Percentiles rank a stretch among this genome's conserved stretches.
Conservation (phyloP, 2,329 filamentous ascomycete genomes). For the Fusarium drepaniforme region DNA sequence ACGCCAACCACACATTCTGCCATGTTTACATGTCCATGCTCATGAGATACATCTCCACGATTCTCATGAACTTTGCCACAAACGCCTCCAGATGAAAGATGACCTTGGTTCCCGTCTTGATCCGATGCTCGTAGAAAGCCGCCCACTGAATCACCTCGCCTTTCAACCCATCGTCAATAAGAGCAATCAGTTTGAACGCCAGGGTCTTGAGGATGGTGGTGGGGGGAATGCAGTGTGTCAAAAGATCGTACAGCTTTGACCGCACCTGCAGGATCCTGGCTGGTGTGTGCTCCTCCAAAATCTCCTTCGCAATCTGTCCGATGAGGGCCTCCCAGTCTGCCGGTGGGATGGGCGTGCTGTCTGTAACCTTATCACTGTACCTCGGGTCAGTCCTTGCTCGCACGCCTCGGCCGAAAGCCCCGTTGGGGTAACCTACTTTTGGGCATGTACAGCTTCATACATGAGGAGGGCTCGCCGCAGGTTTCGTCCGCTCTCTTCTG, state of each 20-base stretch:
- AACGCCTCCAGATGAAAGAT: constrained; percentile 99
- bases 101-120: constrained; percentile 92
- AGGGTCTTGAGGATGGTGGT: constrained; percentile 95
- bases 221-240: constrained; percentile 96
- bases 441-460: constrained; percentile 97
- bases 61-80: constrained; percentile 97
- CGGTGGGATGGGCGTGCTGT: constrained; percentile 89
- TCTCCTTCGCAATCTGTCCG: constrained; percentile 89
- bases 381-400: constrained; percentile 44
- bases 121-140: constrained; percentile 96
- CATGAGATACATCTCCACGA: constrained; percentile 92
- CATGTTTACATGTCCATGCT: constrained; percentile 77
- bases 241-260: constrained; percentile 94
- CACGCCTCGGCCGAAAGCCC: not conserved
- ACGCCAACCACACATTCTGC: constrained; percentile 35
- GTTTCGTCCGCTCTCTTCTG: constrained; percentile 91
- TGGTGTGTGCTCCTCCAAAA: constrained; percentile 93
- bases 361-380: constrained; percentile 86
- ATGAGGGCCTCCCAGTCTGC: constrained; percentile 98
- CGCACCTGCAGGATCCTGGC: constrained; percentile 88
- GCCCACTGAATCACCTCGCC: constrained; percentile 95
- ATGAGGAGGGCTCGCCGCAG: constrained; percentile 90
- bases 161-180: constrained; percentile 91
- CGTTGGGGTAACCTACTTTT: constrained; percentile 78
- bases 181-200: constrained; percentile 90